These are phyloP conservation scores for Diplosphaera chodatii DNA, from an alignment of 139 green algal genomes.

Conservation along the genomic window DNA sequence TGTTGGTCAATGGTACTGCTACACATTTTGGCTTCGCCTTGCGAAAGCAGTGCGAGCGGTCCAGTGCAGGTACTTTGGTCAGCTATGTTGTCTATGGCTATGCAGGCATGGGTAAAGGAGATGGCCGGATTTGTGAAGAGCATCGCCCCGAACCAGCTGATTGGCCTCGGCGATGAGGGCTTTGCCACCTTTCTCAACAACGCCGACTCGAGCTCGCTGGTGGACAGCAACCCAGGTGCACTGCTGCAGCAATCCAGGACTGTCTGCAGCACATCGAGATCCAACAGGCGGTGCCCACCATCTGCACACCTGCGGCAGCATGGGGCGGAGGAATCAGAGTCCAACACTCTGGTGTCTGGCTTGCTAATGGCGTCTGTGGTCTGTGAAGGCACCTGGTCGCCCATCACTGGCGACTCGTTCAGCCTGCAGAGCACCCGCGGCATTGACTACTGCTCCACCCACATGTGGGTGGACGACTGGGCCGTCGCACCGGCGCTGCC, in stretches of 20 bases:
- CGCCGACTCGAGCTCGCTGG: background rate
- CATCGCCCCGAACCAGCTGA: background rate
- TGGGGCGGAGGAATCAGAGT: too few relatives aligned
- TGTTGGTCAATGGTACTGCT: too few relatives aligned
- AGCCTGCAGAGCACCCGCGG: background rate
- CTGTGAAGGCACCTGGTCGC: background rate
- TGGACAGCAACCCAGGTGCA: background rate
- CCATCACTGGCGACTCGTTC: background rate
- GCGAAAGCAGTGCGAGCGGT: too few relatives aligned
- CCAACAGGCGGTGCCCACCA: too few relatives aligned
- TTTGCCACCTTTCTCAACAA: background rate
- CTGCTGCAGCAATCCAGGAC: too few relatives aligned
- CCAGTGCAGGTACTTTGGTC: too few relatives aligned
- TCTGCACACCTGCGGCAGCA: too few relatives aligned
- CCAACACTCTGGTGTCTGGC: too few relatives aligned
- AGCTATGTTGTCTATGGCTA: too few relatives aligned
- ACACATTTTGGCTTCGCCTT: too few relatives aligned
- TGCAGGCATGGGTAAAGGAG: background rate
- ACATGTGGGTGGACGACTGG: slow-evolving; percentile 1
- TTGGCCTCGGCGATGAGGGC: background rate
- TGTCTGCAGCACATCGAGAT: too few relatives aligned
- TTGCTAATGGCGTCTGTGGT: background rate
- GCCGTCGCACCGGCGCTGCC: background rate
- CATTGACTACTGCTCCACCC: background rate
- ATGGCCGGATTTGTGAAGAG: background rate